Evolutionary conservation across 805 yeast species (phyloP).

Genomic region (Saccharomycopsis olivae): DNA sequence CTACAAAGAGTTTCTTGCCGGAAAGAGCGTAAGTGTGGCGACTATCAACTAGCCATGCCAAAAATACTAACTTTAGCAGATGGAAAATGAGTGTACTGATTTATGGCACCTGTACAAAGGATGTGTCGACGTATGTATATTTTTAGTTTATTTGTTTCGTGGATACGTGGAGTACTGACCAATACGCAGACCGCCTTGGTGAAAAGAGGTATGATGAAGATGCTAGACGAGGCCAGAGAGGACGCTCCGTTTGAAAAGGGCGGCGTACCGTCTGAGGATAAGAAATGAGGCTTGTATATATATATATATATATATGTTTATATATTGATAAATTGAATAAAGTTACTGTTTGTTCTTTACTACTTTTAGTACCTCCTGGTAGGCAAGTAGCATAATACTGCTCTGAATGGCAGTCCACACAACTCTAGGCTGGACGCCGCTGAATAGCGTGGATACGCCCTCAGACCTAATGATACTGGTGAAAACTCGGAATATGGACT

Average conservation of each 20-base stretch:
- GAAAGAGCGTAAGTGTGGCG: slow-evolving; percentile 32
- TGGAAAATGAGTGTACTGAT: slow-evolving; percentile 81
- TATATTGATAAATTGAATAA: background rate
- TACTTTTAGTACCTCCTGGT: slow-evolving; percentile 61
- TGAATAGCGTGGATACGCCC: slow-evolving; percentile 59
- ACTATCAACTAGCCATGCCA: background rate
- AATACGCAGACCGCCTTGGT: slow-evolving; percentile 37
- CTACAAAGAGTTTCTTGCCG: slow-evolving; percentile 30
- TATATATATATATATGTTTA: background rate
- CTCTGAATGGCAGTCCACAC: slow-evolving; percentile 96
- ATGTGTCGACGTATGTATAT: slow-evolving; percentile 56
- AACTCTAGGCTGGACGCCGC: slow-evolving; percentile 88
- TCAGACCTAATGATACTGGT: slow-evolving; percentile 40
- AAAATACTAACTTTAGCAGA: slow-evolving; percentile 22
- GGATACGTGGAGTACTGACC: background rate
- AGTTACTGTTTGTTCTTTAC: background rate
- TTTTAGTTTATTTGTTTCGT: background rate
- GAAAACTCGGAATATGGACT: slow-evolving; percentile 24
- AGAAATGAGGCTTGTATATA: background rate
- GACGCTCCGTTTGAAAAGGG: slow-evolving; percentile 82
- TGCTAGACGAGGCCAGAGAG: slow-evolving; percentile 78
- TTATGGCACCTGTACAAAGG: slow-evolving; percentile 81
- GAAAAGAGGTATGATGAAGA: slow-evolving; percentile 67
- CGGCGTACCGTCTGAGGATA: slow-evolving; percentile 29
- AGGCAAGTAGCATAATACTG: slow-evolving; percentile 82